Base-by-base conservation (phyloP, 495 filamentous ascomycete genomes). In the Viridothelium virens region DNA sequence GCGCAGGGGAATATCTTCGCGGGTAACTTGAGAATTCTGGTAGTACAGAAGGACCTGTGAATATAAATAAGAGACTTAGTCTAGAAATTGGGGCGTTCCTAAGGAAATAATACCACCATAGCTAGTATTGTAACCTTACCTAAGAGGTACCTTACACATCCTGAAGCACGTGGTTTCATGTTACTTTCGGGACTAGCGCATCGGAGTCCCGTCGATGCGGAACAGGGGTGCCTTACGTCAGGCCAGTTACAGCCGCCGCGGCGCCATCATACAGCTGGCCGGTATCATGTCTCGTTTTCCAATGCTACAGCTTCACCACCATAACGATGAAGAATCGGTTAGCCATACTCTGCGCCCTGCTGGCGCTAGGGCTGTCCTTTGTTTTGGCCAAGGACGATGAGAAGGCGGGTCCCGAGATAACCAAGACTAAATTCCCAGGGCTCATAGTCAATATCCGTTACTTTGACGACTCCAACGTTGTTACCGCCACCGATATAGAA, bases 401-500 rank as follows among this genome's bases (percentile, higher is more conserved):
- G 37, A 6, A 36, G 7, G 5, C 25, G 18, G 53, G 18, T 14
- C 86, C 85, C 10, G 76, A 79, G 59, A 77, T 88, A 65, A 74
- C 75, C 12, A 66, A 77, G 59, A 87, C 76, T 37, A 74, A 81
- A 34, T 87, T 96, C 76, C 80, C 89, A 53, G 76, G 82, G 66
- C 68, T 77, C 67, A 90, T 89, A 1, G 64, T 63, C 56, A 82
- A 84, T 72, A 79, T 96, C 61, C 86, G 88, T 78, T 98, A 95
- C 77, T 97, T 98, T 71, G 84, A 91, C 66, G 89, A 90, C 71
- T 90, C 90, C 38, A 88, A 96, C 73, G 86, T 89, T 59, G 77
- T 92, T 63, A 76, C 94, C 36, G 83, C 89, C 67, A 83, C 82
- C 67, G 88, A 89, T 71, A 47, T 69, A 1, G 70, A 74, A 5